phyloP scores from a whole-genome alignment of 2,329 filamentous ascomycete genomes.

The Colletotrichum liaoningense region DNA sequence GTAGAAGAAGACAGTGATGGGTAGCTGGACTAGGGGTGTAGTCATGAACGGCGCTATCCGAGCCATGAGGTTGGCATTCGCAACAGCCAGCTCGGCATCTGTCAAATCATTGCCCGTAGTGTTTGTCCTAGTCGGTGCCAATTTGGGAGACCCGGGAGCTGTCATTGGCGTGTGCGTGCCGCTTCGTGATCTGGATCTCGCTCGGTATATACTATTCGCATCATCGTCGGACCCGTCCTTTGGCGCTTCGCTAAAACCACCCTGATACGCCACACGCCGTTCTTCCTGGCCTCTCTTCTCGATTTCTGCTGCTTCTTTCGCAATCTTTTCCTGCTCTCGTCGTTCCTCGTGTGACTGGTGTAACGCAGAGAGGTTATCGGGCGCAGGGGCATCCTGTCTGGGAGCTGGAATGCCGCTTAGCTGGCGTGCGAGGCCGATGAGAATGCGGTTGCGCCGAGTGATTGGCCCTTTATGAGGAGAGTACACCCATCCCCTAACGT shows the following conservation, averaged over 20 bases:
- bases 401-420: constrained; percentile 87
- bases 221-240: constrained; percentile 57
- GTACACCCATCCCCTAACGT: constrained; percentile 96
- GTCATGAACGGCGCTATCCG: constrained; percentile 91
- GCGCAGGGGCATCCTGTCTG: constrained; percentile 45
- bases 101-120: constrained; percentile 70
- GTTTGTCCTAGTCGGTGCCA: constrained; percentile 50
- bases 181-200: constrained; percentile 41
- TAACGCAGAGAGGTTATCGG: constrained; percentile 36
- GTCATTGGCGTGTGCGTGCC: constrained; percentile 52
- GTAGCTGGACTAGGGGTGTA: constrained; percentile 79
- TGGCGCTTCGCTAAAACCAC: constrained; percentile 78
- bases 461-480: constrained; percentile 85
- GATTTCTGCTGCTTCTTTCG: constrained; percentile 81
- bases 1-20: constrained; percentile 96
- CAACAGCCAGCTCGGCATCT: constrained; percentile 79
- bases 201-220: constrained; percentile 44
- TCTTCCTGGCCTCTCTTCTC: constrained; percentile 78
- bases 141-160: constrained; percentile 55
- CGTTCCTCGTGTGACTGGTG: constrained; percentile 60
- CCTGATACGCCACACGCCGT: constrained; percentile 75
- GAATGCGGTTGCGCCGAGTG: constrained; percentile 85
- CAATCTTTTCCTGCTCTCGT: constrained; percentile 73
- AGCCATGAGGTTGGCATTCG: constrained; percentile 89
- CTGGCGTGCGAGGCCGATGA: constrained; percentile 87